These are phyloP conservation scores for Pseudogymnoascus sp. DNA, from an alignment of 2,329 filamentous ascomycete species.

Conservation along the genomic window DNA sequence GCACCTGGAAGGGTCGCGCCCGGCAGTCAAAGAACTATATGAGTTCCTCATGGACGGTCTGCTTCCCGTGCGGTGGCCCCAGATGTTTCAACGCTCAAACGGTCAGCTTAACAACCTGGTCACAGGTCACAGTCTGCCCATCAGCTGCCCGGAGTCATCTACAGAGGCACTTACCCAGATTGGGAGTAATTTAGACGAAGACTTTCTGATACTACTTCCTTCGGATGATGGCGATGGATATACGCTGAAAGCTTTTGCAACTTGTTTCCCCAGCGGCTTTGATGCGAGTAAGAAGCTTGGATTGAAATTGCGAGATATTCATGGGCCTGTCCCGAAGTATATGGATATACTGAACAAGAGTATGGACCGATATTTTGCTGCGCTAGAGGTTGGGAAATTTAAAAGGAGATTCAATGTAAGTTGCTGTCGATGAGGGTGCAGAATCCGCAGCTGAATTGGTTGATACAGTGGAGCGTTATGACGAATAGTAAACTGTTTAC, in stretches of 20 bases:
- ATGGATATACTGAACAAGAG: slow-evolving; percentile 46
- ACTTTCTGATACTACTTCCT: slow-evolving; percentile 53
- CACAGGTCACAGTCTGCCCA: slow-evolving; percentile 37
- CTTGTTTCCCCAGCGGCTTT: slow-evolving; percentile 54
- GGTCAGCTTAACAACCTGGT: slow-evolving; percentile 35
- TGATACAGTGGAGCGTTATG: slow-evolving; percentile 32
- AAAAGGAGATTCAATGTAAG: slow-evolving; percentile 47
- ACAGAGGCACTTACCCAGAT: slow-evolving; percentile 41
- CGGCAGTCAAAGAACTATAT: slow-evolving; percentile 51
- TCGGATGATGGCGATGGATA: slow-evolving; percentile 36
- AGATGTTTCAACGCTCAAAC: slow-evolving; percentile 37
- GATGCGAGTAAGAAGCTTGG: slow-evolving; percentile 48
- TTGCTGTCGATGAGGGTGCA: neutral
- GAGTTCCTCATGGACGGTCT: slow-evolving; percentile 47
- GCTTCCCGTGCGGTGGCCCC: slow-evolving; percentile 50
- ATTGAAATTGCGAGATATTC: slow-evolving; percentile 46
- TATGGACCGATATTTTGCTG: slow-evolving; percentile 57
- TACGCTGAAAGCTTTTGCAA: slow-evolving; percentile 48
- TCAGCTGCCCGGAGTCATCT: slow-evolving; percentile 29
- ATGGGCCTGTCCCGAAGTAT: slow-evolving; percentile 53
- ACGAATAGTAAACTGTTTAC: slow-evolving; percentile 35
- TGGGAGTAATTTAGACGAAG: slow-evolving; percentile 48
- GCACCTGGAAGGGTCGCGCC: slow-evolving; percentile 30
- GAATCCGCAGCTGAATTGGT: neutral
- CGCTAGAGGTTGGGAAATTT: slow-evolving; percentile 44